Evolutionary conservation across 2,329 filamentous ascomycete genomes (phyloP).

Genomic region (Aaosphaeria pasadenensis): DNA sequence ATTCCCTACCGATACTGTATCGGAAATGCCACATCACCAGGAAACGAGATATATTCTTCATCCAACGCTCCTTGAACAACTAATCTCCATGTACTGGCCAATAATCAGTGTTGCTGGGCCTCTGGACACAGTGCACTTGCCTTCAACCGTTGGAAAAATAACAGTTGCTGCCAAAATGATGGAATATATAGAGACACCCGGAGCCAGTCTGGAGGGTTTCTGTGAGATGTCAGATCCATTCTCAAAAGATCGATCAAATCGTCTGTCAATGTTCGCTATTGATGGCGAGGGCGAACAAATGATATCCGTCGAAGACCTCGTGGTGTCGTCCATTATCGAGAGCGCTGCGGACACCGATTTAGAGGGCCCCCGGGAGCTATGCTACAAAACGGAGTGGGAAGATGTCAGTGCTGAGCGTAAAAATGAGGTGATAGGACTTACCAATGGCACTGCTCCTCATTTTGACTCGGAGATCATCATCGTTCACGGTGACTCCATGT

Average conservation of each 20-base stretch:
- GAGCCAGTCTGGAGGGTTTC: constrained; percentile 10
- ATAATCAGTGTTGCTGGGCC: constrained; percentile 12
- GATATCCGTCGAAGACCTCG: constrained; percentile 19
- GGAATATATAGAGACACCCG: constrained; percentile 1
- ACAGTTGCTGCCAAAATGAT: constrained; percentile 14
- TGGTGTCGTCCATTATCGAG: constrained; percentile 18
- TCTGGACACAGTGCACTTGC: constrained; percentile 16
- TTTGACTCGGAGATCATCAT: constrained; percentile 3
- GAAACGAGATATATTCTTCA: constrained; percentile 25
- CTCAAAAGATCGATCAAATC: constrained; percentile 12
- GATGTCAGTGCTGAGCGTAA: not conserved
- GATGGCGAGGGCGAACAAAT: constrained; percentile 9
- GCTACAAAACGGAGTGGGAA: constrained; percentile 27
- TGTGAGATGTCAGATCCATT: constrained; percentile 8
- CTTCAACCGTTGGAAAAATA: constrained; percentile 20
- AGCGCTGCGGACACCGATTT: constrained; percentile 4
- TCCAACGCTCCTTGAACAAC: constrained; percentile 20
- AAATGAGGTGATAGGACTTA: not conserved
- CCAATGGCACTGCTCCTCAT: not conserved
- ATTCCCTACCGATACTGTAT: constrained; percentile 11
- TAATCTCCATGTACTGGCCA: constrained; percentile 27
- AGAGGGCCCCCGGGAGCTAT: constrained; percentile 16
- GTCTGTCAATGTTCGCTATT: constrained; percentile 20
- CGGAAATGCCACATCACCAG: constrained; percentile 25
- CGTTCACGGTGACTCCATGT: constrained; percentile 1